Base-by-base conservation (phyloP, 2,329 filamentous ascomycete species). In the Fusarium fujikuroi region DNA sequence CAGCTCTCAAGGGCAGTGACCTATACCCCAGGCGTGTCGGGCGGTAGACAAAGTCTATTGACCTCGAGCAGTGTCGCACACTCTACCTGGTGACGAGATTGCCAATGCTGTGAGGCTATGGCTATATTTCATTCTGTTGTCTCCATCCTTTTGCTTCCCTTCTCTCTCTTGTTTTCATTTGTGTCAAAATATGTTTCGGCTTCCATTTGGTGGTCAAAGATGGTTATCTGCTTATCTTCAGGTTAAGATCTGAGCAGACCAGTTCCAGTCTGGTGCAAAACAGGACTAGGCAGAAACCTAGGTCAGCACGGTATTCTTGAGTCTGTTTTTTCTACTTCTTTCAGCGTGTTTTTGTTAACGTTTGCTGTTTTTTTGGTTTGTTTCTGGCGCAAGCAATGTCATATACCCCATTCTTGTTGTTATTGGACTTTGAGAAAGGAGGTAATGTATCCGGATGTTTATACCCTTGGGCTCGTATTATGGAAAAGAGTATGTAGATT, bases 1-100 rank as follows among this genome's bases (percentile, higher is more conserved):
- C 70, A 73, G 43, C 60, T 69, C 36, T 80, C 79, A 58, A 75
- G 79, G 52, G 78, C 79, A 19, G 75, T 76, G 19, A 80, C 76
- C 32, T 79, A 80, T 44, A 75, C 74, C 52, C 66, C 62, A 39
- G 60, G 56, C 14, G 63, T 63, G 30, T 34, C 43, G 23, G 42
- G 44, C 15, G 52, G 39, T 37, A 57, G 50, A 43, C 70, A 52
- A 36, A 69, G 66, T 44, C 59, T 64, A n/a, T 32, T 53, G 16
- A 50, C 64, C 39, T 34, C 25, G 32, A 70, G 63, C 23, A 69
- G 53, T 56, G 59, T 70, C 37, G 63, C 67, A 34, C 69, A 64
- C 46, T 71, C 72, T 54, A 56, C 72, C 21, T 60, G 46, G 42
- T 40, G 46, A 36, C 58, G 60, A 72, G 49, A 21, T n/a, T 40